phyloP scores from a whole-genome alignment of 768 basidiomycete species.

The Amanita pseudoporphyria region DNA sequence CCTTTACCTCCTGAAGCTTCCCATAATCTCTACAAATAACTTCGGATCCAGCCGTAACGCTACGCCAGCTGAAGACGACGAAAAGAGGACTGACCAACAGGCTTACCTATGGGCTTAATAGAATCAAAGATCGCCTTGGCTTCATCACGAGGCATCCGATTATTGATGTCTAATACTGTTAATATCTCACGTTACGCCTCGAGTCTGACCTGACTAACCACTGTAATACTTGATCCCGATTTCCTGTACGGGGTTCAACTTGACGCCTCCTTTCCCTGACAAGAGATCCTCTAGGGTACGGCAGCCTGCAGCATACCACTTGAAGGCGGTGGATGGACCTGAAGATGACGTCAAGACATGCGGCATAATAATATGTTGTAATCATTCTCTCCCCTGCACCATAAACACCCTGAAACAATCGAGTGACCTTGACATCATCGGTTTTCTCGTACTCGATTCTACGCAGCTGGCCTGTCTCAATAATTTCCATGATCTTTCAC shows the following conservation, averaged over 20 bases:
- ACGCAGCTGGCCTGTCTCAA: slow-evolving; percentile 61
- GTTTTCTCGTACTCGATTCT: slow-evolving; percentile 62
- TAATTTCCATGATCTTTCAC: slow-evolving; percentile 68
- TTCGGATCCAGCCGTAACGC: slow-evolving; percentile 64
- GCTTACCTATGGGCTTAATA: slow-evolving; percentile 62
- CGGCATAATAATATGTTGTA: background rate
- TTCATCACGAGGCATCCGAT: slow-evolving; percentile 78
- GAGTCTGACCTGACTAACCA: slow-evolving; percentile 29
- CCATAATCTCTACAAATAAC: slow-evolving; percentile 81
- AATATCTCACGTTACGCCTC: background rate
- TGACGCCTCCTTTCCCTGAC: slow-evolving; percentile 49
- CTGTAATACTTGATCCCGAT: slow-evolving; percentile 66
- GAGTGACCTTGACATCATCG: slow-evolving; percentile 45
- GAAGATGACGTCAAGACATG: background rate
- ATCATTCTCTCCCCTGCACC: slow-evolving; percentile 58
- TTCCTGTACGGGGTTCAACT: slow-evolving; percentile 46
- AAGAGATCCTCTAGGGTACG: slow-evolving; percentile 69
- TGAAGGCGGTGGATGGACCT: slow-evolving; percentile 58
- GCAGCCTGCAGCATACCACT: slow-evolving; percentile 72
- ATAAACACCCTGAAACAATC: slow-evolving; percentile 72
- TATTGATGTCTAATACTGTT: slow-evolving; percentile 55
- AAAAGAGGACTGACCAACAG: background rate
- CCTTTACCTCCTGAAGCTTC: slow-evolving; percentile 68
- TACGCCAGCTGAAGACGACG: slow-evolving; percentile 17
- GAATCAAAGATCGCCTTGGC: slow-evolving; percentile 62